Base-by-base conservation (phyloP, 805 yeast species). In the Saccharomycopsis javanensis region DNA sequence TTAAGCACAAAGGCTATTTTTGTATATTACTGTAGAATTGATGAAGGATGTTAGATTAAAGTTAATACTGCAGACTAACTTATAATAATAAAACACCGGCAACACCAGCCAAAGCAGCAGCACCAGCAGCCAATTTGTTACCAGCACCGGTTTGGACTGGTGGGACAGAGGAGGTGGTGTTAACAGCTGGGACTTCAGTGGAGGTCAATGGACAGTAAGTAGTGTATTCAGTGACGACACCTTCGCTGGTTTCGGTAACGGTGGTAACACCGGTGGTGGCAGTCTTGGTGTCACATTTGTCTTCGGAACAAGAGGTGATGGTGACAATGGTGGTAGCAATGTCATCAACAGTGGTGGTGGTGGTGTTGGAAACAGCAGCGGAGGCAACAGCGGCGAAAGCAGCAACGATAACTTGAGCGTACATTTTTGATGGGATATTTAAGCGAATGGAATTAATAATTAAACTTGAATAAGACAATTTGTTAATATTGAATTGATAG, bases 191-290 rank as follows among this genome's bases (percentile, higher is more conserved):
- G 27, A n/a, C 48, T 16, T 53, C 27, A 33, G 57, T 50, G 35
- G 63, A 52, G 37, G 64, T 59, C 55, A 64, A 61, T 59, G 67
- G 67, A 56, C 67, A 65, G 66, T 63, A 64, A 46, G 67, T 65
- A 57, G 67, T 65, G 64, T 63, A 62, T 30, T 57, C 58, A 53
- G 67, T 64, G 37, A 37, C 62, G 53, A 55, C 51, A 54, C 59
- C 62, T 8, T 56, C 55, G 31, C 54, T 20, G 55, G 66, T 64
- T 31, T 54, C 55, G 33, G 66, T 64, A 56, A 62, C 62, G 33
- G 55, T 60, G 33, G 63, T 59, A 50, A 61, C 60, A 59, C 64
- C 62, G 50, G 67, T 63, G 57, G 65, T 61, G 57, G 57, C 63
- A 38, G 64, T 55, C 37, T 61, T 35, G 25, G 52, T 55, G 61